Conservation (phyloP, 2,329 filamentous ascomycete species). For the Fusarium sp. region DNA sequence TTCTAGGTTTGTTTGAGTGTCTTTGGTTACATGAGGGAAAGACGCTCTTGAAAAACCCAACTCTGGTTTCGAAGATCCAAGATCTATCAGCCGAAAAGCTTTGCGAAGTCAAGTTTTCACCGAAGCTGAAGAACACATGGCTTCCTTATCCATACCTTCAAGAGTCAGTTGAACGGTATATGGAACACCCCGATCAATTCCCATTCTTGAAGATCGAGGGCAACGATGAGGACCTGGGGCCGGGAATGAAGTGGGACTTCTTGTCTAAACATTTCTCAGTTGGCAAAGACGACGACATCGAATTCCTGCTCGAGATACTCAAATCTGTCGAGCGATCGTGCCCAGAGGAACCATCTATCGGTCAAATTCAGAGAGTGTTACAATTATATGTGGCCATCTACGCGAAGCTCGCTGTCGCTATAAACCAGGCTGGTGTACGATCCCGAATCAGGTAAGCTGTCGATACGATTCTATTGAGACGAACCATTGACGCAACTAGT, state of each 20-base stretch:
- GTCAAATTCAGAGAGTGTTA: no score
- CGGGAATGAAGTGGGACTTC: constrained; percentile 12
- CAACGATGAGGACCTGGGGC: not conserved
- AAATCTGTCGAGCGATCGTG: not conserved
- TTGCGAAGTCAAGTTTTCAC: constrained; percentile 8
- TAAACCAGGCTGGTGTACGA: not conserved
- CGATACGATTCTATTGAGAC: no score
- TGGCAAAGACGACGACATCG: not conserved
- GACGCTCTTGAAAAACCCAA: no score
- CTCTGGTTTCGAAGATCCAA: not conserved
- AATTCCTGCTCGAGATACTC: constrained; percentile 28
- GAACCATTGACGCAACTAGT: no score
- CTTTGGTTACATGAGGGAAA: no score
- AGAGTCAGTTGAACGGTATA: constrained; percentile 4
- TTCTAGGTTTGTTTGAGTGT: no score
- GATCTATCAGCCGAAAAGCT: not conserved
- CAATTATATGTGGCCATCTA: constrained; percentile 30
- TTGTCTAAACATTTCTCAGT: constrained; percentile 12
- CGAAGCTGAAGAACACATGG: constrained; percentile 5
- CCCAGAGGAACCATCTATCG: no score
- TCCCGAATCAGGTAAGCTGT: constrained; percentile 2
- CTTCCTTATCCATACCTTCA: not conserved
- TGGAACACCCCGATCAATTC: constrained; percentile 11
- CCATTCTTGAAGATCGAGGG: constrained; percentile 8
- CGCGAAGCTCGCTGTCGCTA: not conserved